phyloP scores from a whole-genome alignment of 2,329 filamentous ascomycete genomes.

The Trichoderma sp. region DNA sequence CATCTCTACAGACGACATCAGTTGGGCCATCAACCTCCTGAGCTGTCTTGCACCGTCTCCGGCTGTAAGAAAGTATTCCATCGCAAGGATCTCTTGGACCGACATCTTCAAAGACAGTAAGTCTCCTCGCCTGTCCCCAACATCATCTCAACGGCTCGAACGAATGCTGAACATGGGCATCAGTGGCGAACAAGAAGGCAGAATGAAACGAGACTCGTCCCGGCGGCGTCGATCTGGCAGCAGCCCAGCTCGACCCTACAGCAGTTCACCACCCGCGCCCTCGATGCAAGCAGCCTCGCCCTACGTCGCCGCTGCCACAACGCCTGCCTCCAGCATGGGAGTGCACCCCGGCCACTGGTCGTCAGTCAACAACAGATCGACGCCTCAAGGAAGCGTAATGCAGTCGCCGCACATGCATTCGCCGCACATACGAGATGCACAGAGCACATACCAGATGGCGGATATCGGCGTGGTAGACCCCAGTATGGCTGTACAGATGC shows the following conservation, averaged over 20 bases:
- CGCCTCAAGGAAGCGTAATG: slow-evolving; percentile 29
- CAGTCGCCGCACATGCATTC: slow-evolving; percentile 27
- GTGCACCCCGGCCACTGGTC: slow-evolving; percentile 35
- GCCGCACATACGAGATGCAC: slow-evolving; percentile 30
- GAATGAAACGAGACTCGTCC: slow-evolving; percentile 13
- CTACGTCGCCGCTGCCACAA: slow-evolving; percentile 18
- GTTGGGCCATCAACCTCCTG: slow-evolving; percentile 60
- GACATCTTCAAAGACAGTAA: slow-evolving; percentile 53
- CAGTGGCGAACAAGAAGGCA: slow-evolving; percentile 36
- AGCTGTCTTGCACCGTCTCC: slow-evolving; percentile 54
- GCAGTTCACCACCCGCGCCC: slow-evolving; percentile 29
- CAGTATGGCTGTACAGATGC: slow-evolving; percentile 30
- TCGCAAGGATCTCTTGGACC: slow-evolving; percentile 61
- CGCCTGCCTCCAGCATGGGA: slow-evolving; percentile 27
- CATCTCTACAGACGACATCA: slow-evolving; percentile 57
- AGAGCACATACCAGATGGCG: slow-evolving; percentile 33
- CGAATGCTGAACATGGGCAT: not conserved
- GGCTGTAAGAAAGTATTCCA: slow-evolving; percentile 63
- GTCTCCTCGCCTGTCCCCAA: slow-evolving; percentile 22
- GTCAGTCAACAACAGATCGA: slow-evolving; percentile 27
- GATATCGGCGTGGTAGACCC: slow-evolving; percentile 32
- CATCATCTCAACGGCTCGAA: not conserved
- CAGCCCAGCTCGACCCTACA: slow-evolving; percentile 30
- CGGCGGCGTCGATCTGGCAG: slow-evolving; percentile 31
- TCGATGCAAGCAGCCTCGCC: slow-evolving; percentile 33